Conservation (phyloP, 495 filamentous ascomycete species). For the Hypoxylon lenormandii region DNA sequence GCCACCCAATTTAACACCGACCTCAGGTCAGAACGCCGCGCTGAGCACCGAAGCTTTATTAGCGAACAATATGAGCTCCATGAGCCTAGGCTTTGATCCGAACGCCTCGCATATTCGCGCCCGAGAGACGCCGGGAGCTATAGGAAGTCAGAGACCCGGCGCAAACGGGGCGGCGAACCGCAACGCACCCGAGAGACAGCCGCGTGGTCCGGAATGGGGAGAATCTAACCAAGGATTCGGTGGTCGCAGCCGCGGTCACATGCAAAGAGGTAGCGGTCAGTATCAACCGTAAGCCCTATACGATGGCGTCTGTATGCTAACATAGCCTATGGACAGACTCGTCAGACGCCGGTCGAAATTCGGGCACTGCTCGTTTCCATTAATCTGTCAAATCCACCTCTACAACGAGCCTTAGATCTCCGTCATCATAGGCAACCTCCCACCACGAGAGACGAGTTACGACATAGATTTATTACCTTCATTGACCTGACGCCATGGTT, state of each 20-base stretch:
- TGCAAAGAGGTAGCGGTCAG: constrained; percentile 79
- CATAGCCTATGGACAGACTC: constrained; percentile 45
- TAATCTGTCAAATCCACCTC: constrained; percentile 29
- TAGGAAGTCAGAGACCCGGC: constrained; percentile 85
- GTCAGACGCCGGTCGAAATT: constrained; percentile 51
- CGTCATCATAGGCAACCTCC: constrained; percentile 40
- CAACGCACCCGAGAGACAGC: constrained; percentile 82
- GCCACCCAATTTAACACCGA: constrained; percentile 81
- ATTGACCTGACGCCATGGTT: constrained; percentile 34
- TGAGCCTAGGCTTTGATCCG: constrained; percentile 74
- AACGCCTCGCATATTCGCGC: constrained; percentile 54
- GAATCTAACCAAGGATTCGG: constrained; percentile 73
- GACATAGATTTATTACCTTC: constrained; percentile 47
- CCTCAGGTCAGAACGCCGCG: constrained; percentile 70
- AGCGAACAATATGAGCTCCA: constrained; percentile 65
- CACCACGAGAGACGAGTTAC: constrained; percentile 49
- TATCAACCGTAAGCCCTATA: constrained; percentile 14
- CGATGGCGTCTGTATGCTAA: constrained; percentile 24
- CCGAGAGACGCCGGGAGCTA: constrained; percentile 72
- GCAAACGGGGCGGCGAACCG: constrained; percentile 72
- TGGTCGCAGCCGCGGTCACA: constrained; percentile 76
- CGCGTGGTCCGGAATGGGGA: constrained; percentile 83
- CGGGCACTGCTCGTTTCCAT: constrained; percentile 48
- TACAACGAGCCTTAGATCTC: constrained; percentile 37
- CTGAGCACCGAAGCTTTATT: constrained; percentile 68